Evolutionary conservation across 805 yeast species (phyloP).

Genomic region (Ogataea pignaliae): DNA sequence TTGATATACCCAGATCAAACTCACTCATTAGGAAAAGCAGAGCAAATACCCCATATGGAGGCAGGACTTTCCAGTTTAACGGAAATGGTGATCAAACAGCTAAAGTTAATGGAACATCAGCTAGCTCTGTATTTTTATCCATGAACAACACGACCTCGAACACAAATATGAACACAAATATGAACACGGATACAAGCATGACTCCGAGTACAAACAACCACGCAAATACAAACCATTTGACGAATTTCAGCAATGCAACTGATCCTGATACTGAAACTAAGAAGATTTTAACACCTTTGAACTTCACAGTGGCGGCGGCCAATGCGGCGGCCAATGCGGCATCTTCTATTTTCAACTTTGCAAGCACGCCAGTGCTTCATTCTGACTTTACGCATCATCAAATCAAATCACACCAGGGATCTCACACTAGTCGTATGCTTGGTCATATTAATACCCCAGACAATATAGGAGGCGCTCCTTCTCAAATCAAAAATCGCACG

Average conservation of each 20-base stretch:
- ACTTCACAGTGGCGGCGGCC: slow-evolving; percentile 24
- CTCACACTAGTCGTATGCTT: background rate
- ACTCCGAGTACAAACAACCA: too few species aligned
- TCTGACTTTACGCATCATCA: slow-evolving; percentile 3
- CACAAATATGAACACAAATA: background rate
- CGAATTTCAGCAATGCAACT: too few species aligned
- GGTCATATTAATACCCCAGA: background rate
- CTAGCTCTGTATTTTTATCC: background rate
- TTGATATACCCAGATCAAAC: slow-evolving; percentile 38
- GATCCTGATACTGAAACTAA: slow-evolving; percentile 8
- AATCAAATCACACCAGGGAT: background rate
- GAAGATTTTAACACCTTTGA: slow-evolving; percentile 16
- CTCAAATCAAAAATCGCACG: too few species aligned
- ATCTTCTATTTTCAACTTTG: slow-evolving; percentile 27
- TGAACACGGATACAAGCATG: background rate
- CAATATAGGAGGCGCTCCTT: too few species aligned
- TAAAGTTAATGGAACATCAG: background rate
- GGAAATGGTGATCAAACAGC: background rate
- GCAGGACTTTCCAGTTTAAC: slow-evolving; percentile 11
- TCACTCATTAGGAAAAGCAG: slow-evolving; percentile 24
- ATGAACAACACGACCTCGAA: background rate
- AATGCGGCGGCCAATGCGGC: slow-evolving; percentile 27
- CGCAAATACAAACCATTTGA: too few species aligned
- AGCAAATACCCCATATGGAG: slow-evolving; percentile 13
- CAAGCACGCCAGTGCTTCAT: slow-evolving; percentile 12